Percentiles rank a stretch among this genome's conserved stretches.
Conservation (phyloP, 768 basidiomycete genomes). For the Sistotremastrum suecicum region DNA sequence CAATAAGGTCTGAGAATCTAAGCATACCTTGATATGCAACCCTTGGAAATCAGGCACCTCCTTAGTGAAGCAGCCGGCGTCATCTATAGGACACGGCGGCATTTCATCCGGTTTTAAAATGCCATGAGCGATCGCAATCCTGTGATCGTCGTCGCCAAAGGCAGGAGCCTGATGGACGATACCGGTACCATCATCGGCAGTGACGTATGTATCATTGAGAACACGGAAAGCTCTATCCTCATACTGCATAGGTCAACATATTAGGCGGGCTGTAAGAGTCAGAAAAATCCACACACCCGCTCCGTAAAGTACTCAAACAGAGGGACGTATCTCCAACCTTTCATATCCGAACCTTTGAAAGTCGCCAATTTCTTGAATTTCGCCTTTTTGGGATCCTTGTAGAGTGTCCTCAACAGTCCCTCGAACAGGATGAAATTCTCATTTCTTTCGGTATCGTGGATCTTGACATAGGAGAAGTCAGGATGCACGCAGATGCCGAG, state of each 20-base stretch:
- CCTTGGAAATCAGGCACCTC: constrained; percentile 87
- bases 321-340: constrained; percentile 90
- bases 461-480: constrained; percentile 91
- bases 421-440: constrained; percentile 90
- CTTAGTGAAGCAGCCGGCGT: constrained; percentile 72
- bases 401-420: constrained; percentile 68
- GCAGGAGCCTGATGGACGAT: constrained; percentile 98
- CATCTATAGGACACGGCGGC: constrained; percentile 94
- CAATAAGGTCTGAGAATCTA: neutral
- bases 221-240: constrained; percentile 87
- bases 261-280: neutral
- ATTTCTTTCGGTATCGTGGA: constrained; percentile 77
- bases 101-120: constrained; percentile 79
- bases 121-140: constrained; percentile 74
- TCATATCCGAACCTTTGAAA: constrained; percentile 86
- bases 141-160: constrained; percentile 98
- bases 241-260: constrained; percentile 34
- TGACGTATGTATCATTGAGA: constrained; percentile 84
- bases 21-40: constrained; percentile 69
- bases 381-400: constrained; percentile 95
- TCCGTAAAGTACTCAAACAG: constrained; percentile 96
- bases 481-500: constrained; percentile 93
- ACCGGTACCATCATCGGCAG: constrained; percentile 86
- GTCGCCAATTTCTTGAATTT: constrained; percentile 85
- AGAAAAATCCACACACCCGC: constrained; percentile 35